Conservation (phyloP, 768 basidiomycete species). For the Amanita rimosa region DNA sequence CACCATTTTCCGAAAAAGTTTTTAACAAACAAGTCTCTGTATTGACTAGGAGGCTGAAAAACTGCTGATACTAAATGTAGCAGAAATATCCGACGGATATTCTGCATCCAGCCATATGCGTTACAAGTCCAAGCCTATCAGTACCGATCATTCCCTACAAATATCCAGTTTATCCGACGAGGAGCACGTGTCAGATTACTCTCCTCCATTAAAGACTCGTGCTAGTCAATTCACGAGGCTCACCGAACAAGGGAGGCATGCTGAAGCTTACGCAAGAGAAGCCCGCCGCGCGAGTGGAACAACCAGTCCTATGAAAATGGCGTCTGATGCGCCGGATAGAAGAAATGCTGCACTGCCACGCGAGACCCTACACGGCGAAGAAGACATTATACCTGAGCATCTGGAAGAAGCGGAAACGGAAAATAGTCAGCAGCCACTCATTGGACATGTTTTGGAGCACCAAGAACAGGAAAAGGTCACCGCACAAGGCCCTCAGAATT, state of each 20-base stretch:
- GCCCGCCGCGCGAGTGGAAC: constrained; percentile 20
- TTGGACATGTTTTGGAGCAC: no score
- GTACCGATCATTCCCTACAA: constrained; percentile 7
- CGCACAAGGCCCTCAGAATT: no score
- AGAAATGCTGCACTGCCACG: neutral
- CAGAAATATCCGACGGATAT: neutral
- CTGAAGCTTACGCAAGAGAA: constrained; percentile 25
- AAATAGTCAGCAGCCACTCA: no score
- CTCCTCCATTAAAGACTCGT: constrained; percentile 17
- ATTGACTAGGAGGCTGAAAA: neutral
- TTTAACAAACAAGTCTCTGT: neutral
- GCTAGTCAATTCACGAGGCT: constrained; percentile 22
- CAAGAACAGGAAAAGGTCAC: no score
- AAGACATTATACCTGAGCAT: neutral
- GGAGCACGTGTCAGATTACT: constrained; percentile 15
- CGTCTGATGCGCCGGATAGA: neutral
- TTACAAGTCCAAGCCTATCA: neutral
- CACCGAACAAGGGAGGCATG: constrained; percentile 20
- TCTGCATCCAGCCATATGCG: neutral
- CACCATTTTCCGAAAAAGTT: neutral
- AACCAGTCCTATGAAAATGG: constrained; percentile 11
- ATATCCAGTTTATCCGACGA: constrained; percentile 13
- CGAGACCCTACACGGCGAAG: neutral
- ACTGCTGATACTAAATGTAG: neutral
- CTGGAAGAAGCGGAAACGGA: neutral